Percentiles rank a stretch among this genome's conserved stretches.
These are phyloP conservation scores for Juglanconis juglandina DNA, from an alignment of 2,329 filamentous ascomycete genomes.

Conservation along the genomic window DNA sequence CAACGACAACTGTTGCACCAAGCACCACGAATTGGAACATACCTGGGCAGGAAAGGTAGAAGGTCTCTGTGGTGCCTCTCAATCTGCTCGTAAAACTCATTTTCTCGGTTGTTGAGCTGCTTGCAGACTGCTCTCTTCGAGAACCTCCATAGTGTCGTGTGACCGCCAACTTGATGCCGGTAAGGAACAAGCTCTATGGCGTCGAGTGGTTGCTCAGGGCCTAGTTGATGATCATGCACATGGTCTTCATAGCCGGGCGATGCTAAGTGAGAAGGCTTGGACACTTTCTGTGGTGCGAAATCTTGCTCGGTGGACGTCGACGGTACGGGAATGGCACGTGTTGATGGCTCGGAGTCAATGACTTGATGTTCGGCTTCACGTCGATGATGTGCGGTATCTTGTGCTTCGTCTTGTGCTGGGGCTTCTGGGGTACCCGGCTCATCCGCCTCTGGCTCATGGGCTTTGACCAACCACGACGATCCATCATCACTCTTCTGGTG, in stretches of 20 bases:
- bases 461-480: conserved; percentile 54
- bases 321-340: not conserved
- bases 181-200: conserved; percentile 96
- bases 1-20: not conserved
- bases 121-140: conserved; percentile 95
- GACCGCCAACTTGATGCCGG: conserved; percentile 93
- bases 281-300: conserved; percentile 28
- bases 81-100: conserved; percentile 97
- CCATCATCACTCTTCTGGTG: conserved; percentile 19
- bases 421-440: conserved; percentile 23
- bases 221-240: conserved; percentile 50
- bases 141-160: conserved; percentile 94
- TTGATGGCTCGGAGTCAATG: conserved; percentile 6
- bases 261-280: conserved; percentile 35
- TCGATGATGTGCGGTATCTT: not conserved
- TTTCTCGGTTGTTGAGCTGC: conserved; percentile 95
- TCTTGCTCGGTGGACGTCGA: conserved; percentile 23
- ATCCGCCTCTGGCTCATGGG: conserved; percentile 46
- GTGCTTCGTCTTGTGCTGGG: conserved; percentile 32
- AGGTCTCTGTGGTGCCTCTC: conserved; percentile 88
- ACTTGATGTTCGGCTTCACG: conserved; percentile 6
- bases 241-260: conserved; percentile 45
- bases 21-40: conserved; percentile 28
- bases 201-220: conserved; percentile 64
- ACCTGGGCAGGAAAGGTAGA: conserved; percentile 86